These are phyloP conservation scores for Saccharomyces paradoxus DNA, from an alignment of 805 yeast genomes.

Conservation along the genomic window DNA sequence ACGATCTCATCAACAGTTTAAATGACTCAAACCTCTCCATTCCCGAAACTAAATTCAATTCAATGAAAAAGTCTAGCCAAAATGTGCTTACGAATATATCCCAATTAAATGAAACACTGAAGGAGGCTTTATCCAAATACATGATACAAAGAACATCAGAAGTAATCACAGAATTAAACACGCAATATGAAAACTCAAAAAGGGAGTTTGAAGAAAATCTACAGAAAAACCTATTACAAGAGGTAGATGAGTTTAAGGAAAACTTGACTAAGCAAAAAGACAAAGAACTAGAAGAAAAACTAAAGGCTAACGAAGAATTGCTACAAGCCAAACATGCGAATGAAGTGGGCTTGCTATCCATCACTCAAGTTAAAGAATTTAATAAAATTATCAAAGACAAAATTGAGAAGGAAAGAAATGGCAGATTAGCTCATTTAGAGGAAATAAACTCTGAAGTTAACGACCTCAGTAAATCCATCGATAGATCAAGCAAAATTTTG, in stretches of 20 bases:
- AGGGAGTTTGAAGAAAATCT: conserved; percentile 44
- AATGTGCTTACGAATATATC: conserved; percentile 9
- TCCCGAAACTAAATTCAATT: conserved; percentile 12
- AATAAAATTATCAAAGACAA: conserved; percentile 47
- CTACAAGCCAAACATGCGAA: conserved; percentile 67
- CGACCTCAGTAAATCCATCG: conserved; percentile 36
- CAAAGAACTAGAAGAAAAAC: conserved; percentile 50
- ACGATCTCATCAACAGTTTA: conserved; percentile 29
- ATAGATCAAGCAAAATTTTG: conserved; percentile 34
- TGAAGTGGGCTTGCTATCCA: conserved; percentile 56
- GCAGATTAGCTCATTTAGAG: conserved; percentile 62
- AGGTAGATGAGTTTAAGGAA: conserved; percentile 54
- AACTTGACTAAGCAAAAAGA: conserved; percentile 54
- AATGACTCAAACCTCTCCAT: conserved; percentile 30
- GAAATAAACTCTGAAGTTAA: conserved; percentile 48
- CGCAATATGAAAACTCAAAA: conserved; percentile 17
- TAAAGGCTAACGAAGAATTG: conserved; percentile 57
- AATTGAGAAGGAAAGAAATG: conserved; percentile 68
- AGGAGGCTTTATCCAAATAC: conserved; percentile 9
- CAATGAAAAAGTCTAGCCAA: conserved; percentile 11
- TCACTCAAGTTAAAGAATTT: conserved; percentile 62
- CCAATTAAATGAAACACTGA: conserved; percentile 11
- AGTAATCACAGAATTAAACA: conserved; percentile 16
- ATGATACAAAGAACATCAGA: conserved; percentile 13
- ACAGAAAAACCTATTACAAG: conserved; percentile 49